These are phyloP conservation scores for Gaeumannomyces sp. DNA, from an alignment of 2,329 filamentous ascomycete genomes.

Conservation along the genomic window DNA sequence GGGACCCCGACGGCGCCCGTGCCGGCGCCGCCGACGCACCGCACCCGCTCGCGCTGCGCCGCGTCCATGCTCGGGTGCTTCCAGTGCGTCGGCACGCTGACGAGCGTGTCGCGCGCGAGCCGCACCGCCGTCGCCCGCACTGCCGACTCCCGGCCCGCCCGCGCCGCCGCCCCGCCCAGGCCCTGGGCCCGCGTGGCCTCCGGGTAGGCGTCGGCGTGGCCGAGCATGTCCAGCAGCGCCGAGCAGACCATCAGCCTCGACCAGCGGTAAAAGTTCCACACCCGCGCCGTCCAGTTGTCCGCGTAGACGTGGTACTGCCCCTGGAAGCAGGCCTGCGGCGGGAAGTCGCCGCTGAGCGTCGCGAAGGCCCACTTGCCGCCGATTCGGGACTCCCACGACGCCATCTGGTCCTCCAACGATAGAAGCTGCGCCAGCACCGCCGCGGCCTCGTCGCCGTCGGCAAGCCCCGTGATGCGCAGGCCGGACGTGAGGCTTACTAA, in stretches of 20 bases:
- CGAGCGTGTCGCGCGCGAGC: conserved; percentile 37
- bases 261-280: conserved; percentile 57
- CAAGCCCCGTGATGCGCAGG: conserved; percentile 27
- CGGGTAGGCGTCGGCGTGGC: conserved; percentile 12
- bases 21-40: conserved; percentile 26
- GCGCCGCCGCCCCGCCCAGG: not conserved
- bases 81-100: conserved; percentile 44
- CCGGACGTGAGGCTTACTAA: conserved; percentile 34
- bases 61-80: conserved; percentile 37
- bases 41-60: conserved; percentile 24
- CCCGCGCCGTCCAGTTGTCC: conserved; percentile 45
- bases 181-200: not conserved
- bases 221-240: conserved; percentile 36
- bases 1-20: conserved; percentile 43
- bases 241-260: conserved; percentile 48
- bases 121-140: conserved; percentile 27
- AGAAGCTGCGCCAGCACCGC: conserved; percentile 34
- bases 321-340: conserved; percentile 40
- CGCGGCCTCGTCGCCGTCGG: conserved; percentile 26
- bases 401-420: conserved; percentile 33
- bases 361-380: conserved; percentile 31
- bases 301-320: conserved; percentile 49
- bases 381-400: conserved; percentile 30
- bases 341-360: conserved; percentile 26
- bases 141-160: conserved; percentile 17